Conservation (phyloP, 148 eudicot species). For the Rhododendron vialii region DNA sequence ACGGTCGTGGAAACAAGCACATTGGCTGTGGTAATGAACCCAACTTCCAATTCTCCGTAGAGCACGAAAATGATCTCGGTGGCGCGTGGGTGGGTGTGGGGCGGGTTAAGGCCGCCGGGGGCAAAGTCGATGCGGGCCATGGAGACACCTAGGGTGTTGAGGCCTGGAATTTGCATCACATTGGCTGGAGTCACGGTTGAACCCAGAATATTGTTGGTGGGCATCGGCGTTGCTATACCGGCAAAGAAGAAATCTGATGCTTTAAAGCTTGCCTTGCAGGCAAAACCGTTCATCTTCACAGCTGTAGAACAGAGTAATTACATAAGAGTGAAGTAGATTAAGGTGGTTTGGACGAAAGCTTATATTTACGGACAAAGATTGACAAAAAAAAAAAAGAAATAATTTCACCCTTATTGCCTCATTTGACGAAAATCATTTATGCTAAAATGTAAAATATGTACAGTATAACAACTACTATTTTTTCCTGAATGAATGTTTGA, state of each 20-base stretch:
- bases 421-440: too few relatives aligned
- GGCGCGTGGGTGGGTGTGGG: not conserved
- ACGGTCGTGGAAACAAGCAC: constrained; percentile 24
- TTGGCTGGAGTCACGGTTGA: not conserved
- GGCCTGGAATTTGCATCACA: not conserved
- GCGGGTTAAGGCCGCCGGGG: not conserved
- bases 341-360: too few relatives aligned
- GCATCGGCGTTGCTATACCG: not conserved
- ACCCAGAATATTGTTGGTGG: not conserved
- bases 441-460: too few relatives aligned
- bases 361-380: too few relatives aligned
- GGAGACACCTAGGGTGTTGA: not conserved
- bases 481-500: too few relatives aligned
- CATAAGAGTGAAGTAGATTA: too few relatives aligned
- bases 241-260: not conserved
- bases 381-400: too few relatives aligned
- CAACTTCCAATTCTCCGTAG: not conserved
- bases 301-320: not conserved
- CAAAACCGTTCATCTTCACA: not conserved
- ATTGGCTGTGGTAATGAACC: constrained; percentile 2
- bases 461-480: too few relatives aligned
- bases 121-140: not conserved
- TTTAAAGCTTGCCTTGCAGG: not conserved
- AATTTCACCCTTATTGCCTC: too few relatives aligned
- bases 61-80: not conserved